Base-by-base conservation (phyloP, 2,329 filamentous ascomycete genomes). In the Neofusicoccum umdonicola region DNA sequence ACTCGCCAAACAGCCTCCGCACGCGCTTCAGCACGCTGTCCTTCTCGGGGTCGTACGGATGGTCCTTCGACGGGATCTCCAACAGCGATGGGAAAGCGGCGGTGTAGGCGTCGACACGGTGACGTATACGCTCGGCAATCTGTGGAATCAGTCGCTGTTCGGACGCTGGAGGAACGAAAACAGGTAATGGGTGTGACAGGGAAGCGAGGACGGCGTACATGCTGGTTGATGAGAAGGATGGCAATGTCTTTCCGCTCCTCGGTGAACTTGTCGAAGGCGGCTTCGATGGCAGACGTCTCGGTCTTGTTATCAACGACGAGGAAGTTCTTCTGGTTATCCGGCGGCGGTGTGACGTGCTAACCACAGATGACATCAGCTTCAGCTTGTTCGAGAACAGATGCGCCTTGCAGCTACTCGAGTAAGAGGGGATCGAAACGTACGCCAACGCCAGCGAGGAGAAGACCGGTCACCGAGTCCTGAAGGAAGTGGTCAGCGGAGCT, bases 31-130 rank as follows among this genome's bases (percentile, higher is more conserved):
- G 79, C 48, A 99, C 94, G 75, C 94, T 98, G 78, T 99, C 95
- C 83, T 99, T 99, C 81, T 99, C 95, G 0, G 95, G 95, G 73
- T 99, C 94, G 76, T 99, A 99, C 2, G 95, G 95, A 77, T 99
- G 95, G 78, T 99, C 95, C 84, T 99, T 99, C 81, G 92, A 96
- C 27, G 95, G 95, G 67, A 99, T 98, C 79, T 99, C 95, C 65
- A 99, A 87, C 63, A 99, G 86, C 22, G 93, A 90, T n/a, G 95
- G 95, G 80, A 99, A 99, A 4, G 95, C 93, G 57, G 94, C 92
- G 19, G 92, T 94, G 80, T 96, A 97, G 42, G 87, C 88, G 78
- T 99, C 95, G 70, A 99, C 90, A 67, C 89, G 88, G 76, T 94
- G 87, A 77, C 95, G 88, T 85, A 99, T 99, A 76, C 88, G 88